Percentiles rank a stretch among this genome's conserved stretches.
Evolutionary conservation across 2,329 filamentous ascomycete genomes (phyloP).

Genomic region (Neocucurbitaria cava): DNA sequence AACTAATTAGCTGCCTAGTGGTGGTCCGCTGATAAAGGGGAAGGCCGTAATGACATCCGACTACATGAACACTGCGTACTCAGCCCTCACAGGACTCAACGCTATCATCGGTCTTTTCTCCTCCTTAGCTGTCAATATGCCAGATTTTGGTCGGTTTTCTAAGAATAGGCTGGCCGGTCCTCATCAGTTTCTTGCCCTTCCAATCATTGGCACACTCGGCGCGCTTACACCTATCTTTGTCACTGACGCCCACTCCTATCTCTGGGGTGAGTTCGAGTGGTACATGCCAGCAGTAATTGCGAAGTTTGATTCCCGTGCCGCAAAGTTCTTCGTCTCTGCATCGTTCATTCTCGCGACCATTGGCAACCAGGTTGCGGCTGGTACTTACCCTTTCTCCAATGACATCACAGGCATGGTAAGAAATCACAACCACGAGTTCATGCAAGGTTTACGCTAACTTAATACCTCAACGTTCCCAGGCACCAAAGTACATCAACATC

Average conservation of each 20-base stretch:
- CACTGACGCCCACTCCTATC: conserved; percentile 53
- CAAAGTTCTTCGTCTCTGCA: conserved; percentile 51
- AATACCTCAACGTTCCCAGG: background rate
- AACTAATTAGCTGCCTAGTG: conserved; percentile 17
- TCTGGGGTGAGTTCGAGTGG: conserved; percentile 58
- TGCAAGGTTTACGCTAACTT: background rate
- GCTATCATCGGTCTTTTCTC: conserved; percentile 59
- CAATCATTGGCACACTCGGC: conserved; percentile 56
- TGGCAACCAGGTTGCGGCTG: conserved; percentile 53
- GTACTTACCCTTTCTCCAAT: conserved; percentile 47
- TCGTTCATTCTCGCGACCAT: conserved; percentile 54
- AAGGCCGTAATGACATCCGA: conserved; percentile 44
- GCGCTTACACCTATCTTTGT: conserved; percentile 58
- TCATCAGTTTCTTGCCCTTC: conserved; percentile 57
- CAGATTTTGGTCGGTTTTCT: conserved; percentile 54
- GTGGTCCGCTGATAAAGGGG: conserved; percentile 51
- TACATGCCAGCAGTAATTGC: conserved; percentile 57
- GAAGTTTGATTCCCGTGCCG: conserved; percentile 53
- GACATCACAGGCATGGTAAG: conserved; percentile 40
- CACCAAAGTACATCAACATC: conserved; percentile 48
- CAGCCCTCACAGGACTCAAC: conserved; percentile 53
- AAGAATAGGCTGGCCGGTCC: conserved; percentile 52
- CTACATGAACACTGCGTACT: conserved; percentile 55
- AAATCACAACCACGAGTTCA: background rate
- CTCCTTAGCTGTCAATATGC: conserved; percentile 60